Evolutionary conservation across 192 early-diverging fungal species (phyloP).

Genomic region (Pilobolus umbonatus): DNA sequence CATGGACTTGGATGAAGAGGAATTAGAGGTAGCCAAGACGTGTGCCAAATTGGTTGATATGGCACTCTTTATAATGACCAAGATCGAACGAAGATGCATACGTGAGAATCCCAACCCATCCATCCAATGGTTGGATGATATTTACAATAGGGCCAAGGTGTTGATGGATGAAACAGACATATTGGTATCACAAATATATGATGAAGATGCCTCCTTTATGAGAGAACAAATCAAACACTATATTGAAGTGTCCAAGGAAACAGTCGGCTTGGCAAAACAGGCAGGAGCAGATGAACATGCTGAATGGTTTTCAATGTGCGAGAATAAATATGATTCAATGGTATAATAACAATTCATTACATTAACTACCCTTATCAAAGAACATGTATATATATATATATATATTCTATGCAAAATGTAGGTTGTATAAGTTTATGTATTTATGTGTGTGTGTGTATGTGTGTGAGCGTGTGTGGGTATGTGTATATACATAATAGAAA

Average conservation of each 20-base stretch:
- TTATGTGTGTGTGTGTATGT: background rate
- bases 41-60: slow-evolving; percentile 16
- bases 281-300: slow-evolving; percentile 15
- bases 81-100: slow-evolving; percentile 21
- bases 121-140: slow-evolving; percentile 4
- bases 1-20: slow-evolving; percentile 6
- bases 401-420: background rate
- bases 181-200: slow-evolving; percentile 23
- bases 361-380: no score
- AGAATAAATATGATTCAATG: slow-evolving; percentile 13
- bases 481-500: background rate
- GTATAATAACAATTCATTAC: no score
- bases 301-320: slow-evolving; percentile 22
- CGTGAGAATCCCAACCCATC: background rate
- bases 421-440: background rate
- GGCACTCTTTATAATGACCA: slow-evolving; percentile 18
- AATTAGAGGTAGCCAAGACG: slow-evolving; percentile 10
- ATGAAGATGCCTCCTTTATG: slow-evolving; percentile 21
- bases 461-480: background rate
- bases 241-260: slow-evolving; percentile 2
- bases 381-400: background rate
- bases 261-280: slow-evolving; percentile 14
- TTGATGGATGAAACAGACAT: slow-evolving; percentile 28
- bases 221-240: slow-evolving; percentile 8
- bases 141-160: background rate